Conservation (phyloP, 2,329 filamentous ascomycete genomes). For the Cyphellophora europaea region DNA sequence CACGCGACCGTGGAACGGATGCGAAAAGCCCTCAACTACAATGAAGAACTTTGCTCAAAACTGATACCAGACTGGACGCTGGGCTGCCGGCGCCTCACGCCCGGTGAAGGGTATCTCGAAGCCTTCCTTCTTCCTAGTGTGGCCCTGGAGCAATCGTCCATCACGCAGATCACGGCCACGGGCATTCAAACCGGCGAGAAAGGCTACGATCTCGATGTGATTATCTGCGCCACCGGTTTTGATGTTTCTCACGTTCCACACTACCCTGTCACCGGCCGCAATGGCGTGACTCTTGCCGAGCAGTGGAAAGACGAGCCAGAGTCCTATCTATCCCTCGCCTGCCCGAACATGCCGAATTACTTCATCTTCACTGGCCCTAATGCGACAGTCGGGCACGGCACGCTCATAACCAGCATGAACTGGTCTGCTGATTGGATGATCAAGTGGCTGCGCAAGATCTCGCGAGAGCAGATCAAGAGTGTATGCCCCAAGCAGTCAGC, state of each 20-base stretch:
- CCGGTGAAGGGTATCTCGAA: slow-evolving; percentile 43
- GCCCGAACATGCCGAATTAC: slow-evolving; percentile 25
- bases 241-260: slow-evolving; percentile 27
- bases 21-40: slow-evolving; percentile 12
- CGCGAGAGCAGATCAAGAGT: slow-evolving; percentile 24
- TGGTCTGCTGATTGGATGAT: slow-evolving; percentile 23
- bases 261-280: slow-evolving; percentile 25
- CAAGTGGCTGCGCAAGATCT: slow-evolving; percentile 23
- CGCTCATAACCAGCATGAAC: slow-evolving; percentile 17
- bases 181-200: slow-evolving; percentile 20
- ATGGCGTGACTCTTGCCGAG: slow-evolving; percentile 20
- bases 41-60: slow-evolving; percentile 14
- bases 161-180: slow-evolving; percentile 23
- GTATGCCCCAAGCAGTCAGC: slow-evolving; percentile 20
- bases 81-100: slow-evolving; percentile 41
- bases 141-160: slow-evolving; percentile 22
- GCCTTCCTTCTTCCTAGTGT: slow-evolving; percentile 33
- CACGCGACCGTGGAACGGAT: slow-evolving; percentile 10
- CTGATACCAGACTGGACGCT: slow-evolving; percentile 20
- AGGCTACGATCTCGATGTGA: slow-evolving; percentile 21
- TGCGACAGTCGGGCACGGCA: slow-evolving; percentile 22
- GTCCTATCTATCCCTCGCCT: slow-evolving; percentile 21
- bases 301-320: slow-evolving; percentile 21
- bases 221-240: slow-evolving; percentile 34
- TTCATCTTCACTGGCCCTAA: slow-evolving; percentile 25